A percentile compares a stretch with the other conserved stretches of the same genome.
Evolutionary conservation across 2,329 filamentous ascomycete species (phyloP).

Genomic region (Lizonia empirigonia): DNA sequence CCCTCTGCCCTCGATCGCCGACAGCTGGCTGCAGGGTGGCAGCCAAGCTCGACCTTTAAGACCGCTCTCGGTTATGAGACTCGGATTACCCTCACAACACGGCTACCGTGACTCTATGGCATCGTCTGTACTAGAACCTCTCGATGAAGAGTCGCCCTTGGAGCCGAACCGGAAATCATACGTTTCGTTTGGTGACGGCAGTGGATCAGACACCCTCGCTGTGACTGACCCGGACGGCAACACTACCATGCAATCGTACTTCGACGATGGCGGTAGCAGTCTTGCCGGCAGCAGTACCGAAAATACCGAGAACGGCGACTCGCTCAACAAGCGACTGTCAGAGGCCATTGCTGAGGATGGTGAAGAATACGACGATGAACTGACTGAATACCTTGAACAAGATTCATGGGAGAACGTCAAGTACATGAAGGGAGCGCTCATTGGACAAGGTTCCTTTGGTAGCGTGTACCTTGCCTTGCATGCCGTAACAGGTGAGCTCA

Average conservation of each 20-base stretch:
- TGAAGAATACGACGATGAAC: slow-evolving; percentile 86
- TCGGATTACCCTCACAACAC: slow-evolving; percentile 62
- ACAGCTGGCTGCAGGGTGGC: slow-evolving; percentile 78
- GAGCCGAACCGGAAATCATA: slow-evolving; percentile 95
- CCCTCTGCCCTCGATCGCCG: slow-evolving; percentile 92
- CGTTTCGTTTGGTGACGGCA: slow-evolving; percentile 80
- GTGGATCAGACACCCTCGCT: slow-evolving; percentile 70
- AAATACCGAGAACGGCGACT: slow-evolving; percentile 66
- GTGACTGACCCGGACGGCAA: slow-evolving; percentile 80
- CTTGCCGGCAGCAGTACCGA: slow-evolving; percentile 69
- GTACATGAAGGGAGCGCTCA: slow-evolving; percentile 99
- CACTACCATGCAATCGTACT: slow-evolving; percentile 74
- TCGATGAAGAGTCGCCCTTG: slow-evolving; percentile 86
- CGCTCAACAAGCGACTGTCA: slow-evolving; percentile 80
- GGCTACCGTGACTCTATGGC: slow-evolving; percentile 85
- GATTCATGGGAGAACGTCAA: slow-evolving; percentile 97
- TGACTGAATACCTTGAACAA: slow-evolving; percentile 86
- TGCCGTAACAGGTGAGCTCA: slow-evolving; percentile 92
- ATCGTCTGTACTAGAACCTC: slow-evolving; percentile 84
- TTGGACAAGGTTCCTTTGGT: slow-evolving; percentile 95
- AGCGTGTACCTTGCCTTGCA: slow-evolving; percentile 94
- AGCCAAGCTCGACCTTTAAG: slow-evolving; percentile 56
- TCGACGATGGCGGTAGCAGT: slow-evolving; percentile 78
- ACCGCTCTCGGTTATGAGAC: slow-evolving; percentile 65
- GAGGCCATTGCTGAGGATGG: slow-evolving; percentile 88